Conservation (phyloP, 164 flowering plant genomes). For the Stephania cephalantha region DNA sequence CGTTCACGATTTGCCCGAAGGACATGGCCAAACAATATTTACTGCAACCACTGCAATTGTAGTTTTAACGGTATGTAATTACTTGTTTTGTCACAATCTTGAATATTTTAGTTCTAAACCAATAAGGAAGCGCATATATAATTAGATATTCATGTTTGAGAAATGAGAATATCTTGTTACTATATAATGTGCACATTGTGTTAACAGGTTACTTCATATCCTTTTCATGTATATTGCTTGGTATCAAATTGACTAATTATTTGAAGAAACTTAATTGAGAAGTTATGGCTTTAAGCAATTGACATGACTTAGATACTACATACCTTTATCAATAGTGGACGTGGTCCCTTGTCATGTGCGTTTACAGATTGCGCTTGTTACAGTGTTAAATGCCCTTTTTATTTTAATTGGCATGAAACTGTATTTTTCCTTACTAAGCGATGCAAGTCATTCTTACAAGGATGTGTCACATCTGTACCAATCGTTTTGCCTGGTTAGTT, state of each 20-base stretch:
- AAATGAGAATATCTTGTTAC: not conserved
- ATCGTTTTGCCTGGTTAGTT: no score
- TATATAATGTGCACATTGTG: not conserved
- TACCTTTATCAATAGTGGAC: no score
- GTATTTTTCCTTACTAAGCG: no score
- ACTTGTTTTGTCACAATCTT: not conserved
- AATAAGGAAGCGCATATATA: not conserved
- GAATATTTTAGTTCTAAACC: slow-evolving; percentile 1
- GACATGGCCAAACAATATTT: slow-evolving; percentile 96
- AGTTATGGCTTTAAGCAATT: not conserved
- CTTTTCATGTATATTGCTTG: not conserved
- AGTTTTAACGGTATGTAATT: slow-evolving; percentile 69
- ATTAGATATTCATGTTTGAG: not conserved
- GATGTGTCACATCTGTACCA: no score
- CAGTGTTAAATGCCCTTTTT: no score
- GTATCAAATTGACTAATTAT: not conserved
- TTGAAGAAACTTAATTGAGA: not conserved
- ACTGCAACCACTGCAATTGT: slow-evolving; percentile 98
- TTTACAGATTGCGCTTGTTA: no score
- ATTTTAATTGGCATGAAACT: no score
- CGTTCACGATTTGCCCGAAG: slow-evolving; percentile 97
- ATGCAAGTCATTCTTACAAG: no score
- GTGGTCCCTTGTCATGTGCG: no score
- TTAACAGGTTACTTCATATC: not conserved
- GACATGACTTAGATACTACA: no score